Evolutionary conservation across 169 alveolate genomes (phyloP), one percentile per base, ranked within the genome.

Genomic region (Theileria orientalis): DNA sequence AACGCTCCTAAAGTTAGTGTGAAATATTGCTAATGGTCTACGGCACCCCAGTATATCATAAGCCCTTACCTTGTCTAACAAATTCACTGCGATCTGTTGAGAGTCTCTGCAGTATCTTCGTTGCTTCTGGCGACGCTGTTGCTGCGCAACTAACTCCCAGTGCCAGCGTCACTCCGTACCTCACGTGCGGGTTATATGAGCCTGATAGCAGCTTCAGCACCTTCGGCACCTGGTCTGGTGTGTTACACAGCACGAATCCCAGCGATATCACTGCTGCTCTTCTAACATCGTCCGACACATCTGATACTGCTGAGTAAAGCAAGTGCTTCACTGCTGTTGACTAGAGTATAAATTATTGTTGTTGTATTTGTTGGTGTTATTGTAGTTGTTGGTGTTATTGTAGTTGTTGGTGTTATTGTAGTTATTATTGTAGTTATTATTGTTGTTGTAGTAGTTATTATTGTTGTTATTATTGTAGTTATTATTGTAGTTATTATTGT

Each of bases 111-210:
- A 98, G 90, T 32, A 96, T 91, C 42, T 93, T 90, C 46, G 94
- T 86, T 0, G 99, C 98, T 33, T 96, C 97, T 30, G 83, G 86
- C 66, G 84, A 75, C 0, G 96, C 98, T 13, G 96, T 88, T 25
- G 99, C 99, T 14, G 99, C 97, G 69, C 98, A 96, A 6, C 98
- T 97, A 42, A 98, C 95, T 14, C 99, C 99, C 51, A 97, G 83
- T 0, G 99, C 99, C 67, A 97, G 66, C 1, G 99, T 98, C 23
- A 99, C 99, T 21, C 99, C 99, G 84, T 97, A 97, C 62, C 99
- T 83, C 29, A 97, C 99, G 86, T 97, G 99, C 7, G 99, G 99
- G 84, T 96, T 97, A 90, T 97, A 98, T 66, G 97, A 92, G 32
- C 93, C 98, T n/a, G 96, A 88, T 41, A 96, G 91, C 46, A 95